phyloP scores from a whole-genome alignment of 345 rosid genomes.

The Eucalyptus marginata region DNA sequence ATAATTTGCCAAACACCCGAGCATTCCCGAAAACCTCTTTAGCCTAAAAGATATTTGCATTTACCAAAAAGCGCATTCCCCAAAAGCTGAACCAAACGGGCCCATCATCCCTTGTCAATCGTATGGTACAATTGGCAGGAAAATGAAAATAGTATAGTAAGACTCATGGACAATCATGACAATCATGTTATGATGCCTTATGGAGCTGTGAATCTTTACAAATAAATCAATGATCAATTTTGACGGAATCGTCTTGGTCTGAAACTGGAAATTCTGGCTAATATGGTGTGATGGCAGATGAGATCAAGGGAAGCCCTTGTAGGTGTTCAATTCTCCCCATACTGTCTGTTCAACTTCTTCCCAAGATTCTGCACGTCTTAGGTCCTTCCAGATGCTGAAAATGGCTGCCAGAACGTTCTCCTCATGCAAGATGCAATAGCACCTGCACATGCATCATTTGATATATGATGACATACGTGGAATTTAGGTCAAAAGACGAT shows the following conservation, averaged over 20 bases:
- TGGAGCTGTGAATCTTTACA: neutral
- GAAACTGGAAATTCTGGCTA: neutral
- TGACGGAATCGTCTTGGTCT: neutral
- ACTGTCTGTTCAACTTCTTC: conserved; percentile 72
- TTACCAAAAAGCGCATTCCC: too few relatives aligned
- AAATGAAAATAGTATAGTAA: neutral
- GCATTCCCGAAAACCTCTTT: too few relatives aligned
- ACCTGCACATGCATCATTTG: conserved; percentile 28
- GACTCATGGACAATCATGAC: neutral
- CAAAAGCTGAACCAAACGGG: too few relatives aligned
- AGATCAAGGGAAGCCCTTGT: neutral
- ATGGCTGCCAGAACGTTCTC: conserved; percentile 83
- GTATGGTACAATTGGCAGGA: neutral
- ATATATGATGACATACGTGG: neutral
- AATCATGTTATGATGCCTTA: neutral
- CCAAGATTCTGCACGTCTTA: conserved; percentile 55
- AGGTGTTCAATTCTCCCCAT: conserved; percentile 69
- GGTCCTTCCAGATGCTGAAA: conserved; percentile 69
- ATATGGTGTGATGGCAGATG: neutral
- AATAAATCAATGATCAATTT: neutral
- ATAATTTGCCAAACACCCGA: too few relatives aligned
- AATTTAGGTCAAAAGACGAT: neutral
- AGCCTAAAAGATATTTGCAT: too few relatives aligned
- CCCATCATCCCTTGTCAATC: neutral
- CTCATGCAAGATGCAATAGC: conserved; percentile 81